Evolutionary conservation across 2,329 filamentous ascomycete species (phyloP).

Genomic region (Pseudonectria foliicola): DNA sequence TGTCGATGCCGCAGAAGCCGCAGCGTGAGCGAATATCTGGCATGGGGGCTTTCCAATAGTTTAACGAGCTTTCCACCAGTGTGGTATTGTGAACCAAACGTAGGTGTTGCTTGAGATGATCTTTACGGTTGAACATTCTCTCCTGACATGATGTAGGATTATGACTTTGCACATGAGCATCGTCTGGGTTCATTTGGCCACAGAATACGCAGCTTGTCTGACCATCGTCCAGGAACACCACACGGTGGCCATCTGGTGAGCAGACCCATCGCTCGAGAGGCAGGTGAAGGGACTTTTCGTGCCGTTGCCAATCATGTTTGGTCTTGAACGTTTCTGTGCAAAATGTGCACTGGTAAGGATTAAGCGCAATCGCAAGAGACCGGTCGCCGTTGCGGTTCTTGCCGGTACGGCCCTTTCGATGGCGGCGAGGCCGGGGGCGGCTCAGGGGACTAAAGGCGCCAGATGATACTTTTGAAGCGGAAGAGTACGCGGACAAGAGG

Average conservation of each 20-base stretch:
- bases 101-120: slow-evolving; percentile 37
- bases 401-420: slow-evolving; percentile 9
- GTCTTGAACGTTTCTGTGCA: slow-evolving; percentile 39
- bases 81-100: slow-evolving; percentile 35
- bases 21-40: slow-evolving; percentile 32
- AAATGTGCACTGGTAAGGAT: slow-evolving; percentile 35
- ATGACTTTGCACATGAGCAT: slow-evolving; percentile 29
- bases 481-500: slow-evolving; percentile 35
- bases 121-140: slow-evolving; percentile 36
- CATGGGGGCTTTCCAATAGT: slow-evolving; percentile 29
- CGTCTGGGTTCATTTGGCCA: slow-evolving; percentile 22
- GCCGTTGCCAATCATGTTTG: slow-evolving; percentile 41
- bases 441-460: slow-evolving; percentile 20
- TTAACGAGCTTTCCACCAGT: slow-evolving; percentile 37
- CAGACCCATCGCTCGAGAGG: slow-evolving; percentile 42
- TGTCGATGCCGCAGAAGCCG: slow-evolving; percentile 31
- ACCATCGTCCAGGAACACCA: slow-evolving; percentile 35
- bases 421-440: slow-evolving; percentile 34
- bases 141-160: slow-evolving; percentile 43
- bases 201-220: slow-evolving; percentile 33
- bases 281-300: slow-evolving; percentile 41
- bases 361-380: neutral
- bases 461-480: slow-evolving; percentile 40
- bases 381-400: slow-evolving; percentile 1
- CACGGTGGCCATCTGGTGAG: slow-evolving; percentile 27